phyloP scores from a whole-genome alignment of 495 filamentous ascomycete genomes.

The Achaetomiella virescens region DNA sequence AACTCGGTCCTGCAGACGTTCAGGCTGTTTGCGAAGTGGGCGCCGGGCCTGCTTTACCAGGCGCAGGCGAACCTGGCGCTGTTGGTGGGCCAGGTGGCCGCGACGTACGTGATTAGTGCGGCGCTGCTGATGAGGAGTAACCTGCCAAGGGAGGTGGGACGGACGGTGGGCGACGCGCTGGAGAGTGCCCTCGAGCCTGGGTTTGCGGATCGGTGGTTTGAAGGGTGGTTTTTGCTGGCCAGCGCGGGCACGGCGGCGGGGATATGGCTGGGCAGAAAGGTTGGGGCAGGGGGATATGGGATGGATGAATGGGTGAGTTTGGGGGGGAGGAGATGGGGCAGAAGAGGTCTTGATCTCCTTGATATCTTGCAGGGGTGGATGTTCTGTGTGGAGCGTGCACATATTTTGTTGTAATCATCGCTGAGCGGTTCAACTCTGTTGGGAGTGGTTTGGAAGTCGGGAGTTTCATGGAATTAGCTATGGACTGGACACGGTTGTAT shows the following conservation, averaged over 20 bases:
- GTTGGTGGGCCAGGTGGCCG: slow-evolving; percentile 66
- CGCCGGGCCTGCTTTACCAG: slow-evolving; percentile 55
- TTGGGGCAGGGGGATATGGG: slow-evolving; percentile 39
- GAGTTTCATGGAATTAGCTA: not conserved
- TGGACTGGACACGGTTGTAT: too few relatives aligned
- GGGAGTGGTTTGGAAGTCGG: not conserved
- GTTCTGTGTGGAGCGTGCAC: not conserved
- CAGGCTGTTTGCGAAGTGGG: slow-evolving; percentile 63
- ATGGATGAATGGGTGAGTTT: slow-evolving; percentile 57
- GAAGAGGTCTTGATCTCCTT: slow-evolving; percentile 42
- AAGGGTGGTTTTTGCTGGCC: slow-evolving; percentile 67
- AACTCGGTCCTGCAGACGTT: slow-evolving; percentile 71
- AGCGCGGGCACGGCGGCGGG: slow-evolving; percentile 56
- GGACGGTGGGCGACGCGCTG: slow-evolving; percentile 64
- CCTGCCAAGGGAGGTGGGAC: slow-evolving; percentile 63
- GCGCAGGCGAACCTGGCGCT: slow-evolving; percentile 64
- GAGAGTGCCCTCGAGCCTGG: slow-evolving; percentile 59
- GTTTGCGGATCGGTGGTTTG: slow-evolving; percentile 85
- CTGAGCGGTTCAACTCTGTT: not conserved
- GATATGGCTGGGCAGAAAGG: slow-evolving; percentile 60
- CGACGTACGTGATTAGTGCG: slow-evolving; percentile 71
- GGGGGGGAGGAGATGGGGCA: slow-evolving; percentile 64
- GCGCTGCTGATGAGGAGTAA: slow-evolving; percentile 67
- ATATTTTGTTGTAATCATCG: too few relatives aligned
- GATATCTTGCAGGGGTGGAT: not conserved